Evolutionary conservation across 2,329 filamentous ascomycete genomes (phyloP).

Genomic region (Simplicillium sp.): DNA sequence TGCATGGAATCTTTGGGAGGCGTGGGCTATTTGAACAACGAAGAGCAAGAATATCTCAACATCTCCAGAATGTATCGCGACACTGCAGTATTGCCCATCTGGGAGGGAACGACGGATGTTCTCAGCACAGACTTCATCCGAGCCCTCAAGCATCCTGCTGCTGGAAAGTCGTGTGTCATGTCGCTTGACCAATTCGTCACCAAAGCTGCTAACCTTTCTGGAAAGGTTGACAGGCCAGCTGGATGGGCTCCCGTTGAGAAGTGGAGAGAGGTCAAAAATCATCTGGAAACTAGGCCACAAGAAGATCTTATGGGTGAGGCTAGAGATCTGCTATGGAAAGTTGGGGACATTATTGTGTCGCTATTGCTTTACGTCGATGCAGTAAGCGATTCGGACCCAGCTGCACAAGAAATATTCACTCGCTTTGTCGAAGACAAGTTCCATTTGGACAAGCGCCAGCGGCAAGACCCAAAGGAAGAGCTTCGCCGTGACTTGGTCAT

Average conservation of each 20-base stretch:
- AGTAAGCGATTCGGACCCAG: constrained; percentile 22
- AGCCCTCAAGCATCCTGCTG: constrained; percentile 34
- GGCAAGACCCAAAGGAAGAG: constrained; percentile 12
- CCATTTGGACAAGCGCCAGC: constrained; percentile 9
- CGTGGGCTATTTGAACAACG: constrained; percentile 18
- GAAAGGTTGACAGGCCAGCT: constrained; percentile 12
- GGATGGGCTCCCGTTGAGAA: constrained; percentile 19
- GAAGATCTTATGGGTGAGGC: constrained; percentile 34
- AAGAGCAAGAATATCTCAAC: constrained; percentile 8
- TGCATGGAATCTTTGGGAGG: constrained; percentile 8
- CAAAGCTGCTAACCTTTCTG: constrained; percentile 13
- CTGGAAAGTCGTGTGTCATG: constrained; percentile 24
- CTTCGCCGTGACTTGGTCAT: constrained; percentile 21
- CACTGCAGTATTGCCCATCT: constrained; percentile 7
- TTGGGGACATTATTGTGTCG: constrained; percentile 33
- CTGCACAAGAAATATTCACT: constrained; percentile 26
- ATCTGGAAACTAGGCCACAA: constrained; percentile 23
- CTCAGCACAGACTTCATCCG: constrained; percentile 30
- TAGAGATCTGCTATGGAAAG: constrained; percentile 30
- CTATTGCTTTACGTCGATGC: constrained; percentile 33
- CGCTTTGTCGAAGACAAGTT: constrained; percentile 25
- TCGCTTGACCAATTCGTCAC: constrained; percentile 32
- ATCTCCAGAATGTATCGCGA: constrained; percentile 6
- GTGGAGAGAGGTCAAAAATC: constrained; percentile 30
- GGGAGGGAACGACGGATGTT: constrained; percentile 10